Base-by-base conservation (phyloP, 208 protist species). In the Trypanosoma lewisi region DNA sequence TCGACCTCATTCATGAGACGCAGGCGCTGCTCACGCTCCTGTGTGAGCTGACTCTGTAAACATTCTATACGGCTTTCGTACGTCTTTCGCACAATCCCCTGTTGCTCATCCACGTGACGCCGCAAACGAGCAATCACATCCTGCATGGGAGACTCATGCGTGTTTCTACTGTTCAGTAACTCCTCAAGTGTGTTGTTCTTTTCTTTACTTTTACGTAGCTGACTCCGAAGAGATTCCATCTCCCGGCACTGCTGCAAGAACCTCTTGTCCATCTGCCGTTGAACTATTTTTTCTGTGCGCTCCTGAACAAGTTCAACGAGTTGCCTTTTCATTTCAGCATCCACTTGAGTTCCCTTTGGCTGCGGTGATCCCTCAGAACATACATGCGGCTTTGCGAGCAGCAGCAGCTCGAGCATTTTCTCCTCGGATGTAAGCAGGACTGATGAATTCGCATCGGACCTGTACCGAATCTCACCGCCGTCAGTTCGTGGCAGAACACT, bases 401-500 rank as follows among this genome's bases (percentile, higher is more conserved):
- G 71, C 12, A 87, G 61, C 49, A 94, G 51, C 65, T 92, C 87
- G 4, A 80, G 28, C 28, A 88, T 75, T 42, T 89, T 89, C 39
- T 85, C 75, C 47, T 94, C 84, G 28, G 84, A 75, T 2, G 77
- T 70, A 5, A 92, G 51, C 0, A 69, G 44, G 9, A 49, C 51
- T 0, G 51, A 39, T 2, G 77, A 66, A 16, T 82, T 70, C 4
- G 75, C 51, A 23, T 82, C 71, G 0, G 81, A 87, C 31, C 65
- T 64, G 49, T 91, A 91, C 17, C 48, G 50, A 16, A 62, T 36
- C 36, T 51, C 52, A 33, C 25, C 42, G 42, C 47, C 48, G 14
- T 31, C 54, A 23, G n/a, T 52, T 14, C 16, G 30, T 8, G n/a
- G 37, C 16, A 33, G 17, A 5, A 80, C 72, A 31, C 73, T 70